Evolutionary conservation across 2,329 filamentous ascomycete genomes (phyloP), one percentile per base, ranked within the genome.

Genomic region (Metarhizium guizhouense): DNA sequence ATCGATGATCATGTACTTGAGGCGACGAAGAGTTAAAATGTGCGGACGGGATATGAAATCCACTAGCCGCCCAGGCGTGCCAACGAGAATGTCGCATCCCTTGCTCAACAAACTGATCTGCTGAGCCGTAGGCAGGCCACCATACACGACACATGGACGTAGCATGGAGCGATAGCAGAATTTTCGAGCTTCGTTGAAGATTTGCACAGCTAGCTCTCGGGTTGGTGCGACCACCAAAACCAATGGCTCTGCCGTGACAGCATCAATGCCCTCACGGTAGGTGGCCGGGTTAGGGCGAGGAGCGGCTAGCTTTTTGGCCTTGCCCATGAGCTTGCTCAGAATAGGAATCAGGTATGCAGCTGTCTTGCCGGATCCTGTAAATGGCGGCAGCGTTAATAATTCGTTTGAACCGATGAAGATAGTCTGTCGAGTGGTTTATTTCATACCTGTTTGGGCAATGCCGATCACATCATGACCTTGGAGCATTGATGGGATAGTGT

Each of bases 91-190:
- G 64, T 99, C 94, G 61, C 93, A 97, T 6, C 94, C 94, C 68
- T 85, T 88, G 57, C 79, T 77, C 1, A 99, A 79, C 66, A 95
- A 86, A 6, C 79, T 74, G 4, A 85, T 76, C 70, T 96, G 90
- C 13, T 86, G 80, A 2, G 71, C 69, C n/a, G 83, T 65, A 0
- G 90, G 88, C 6, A 84, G 84, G 59, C 94, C 94, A 52, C 94
- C 94, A 62, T 97, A 99, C 34, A 87, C 78, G 47, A 95, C 90
- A 62, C 88, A 91, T 29, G 94, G 93, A 45, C 94, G 90, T 56
- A 99, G 79, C 90, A 95, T 96, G 3, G 89, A 91, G 1, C 94
- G 86, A 65, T 99, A 99, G 68, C 91, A 96, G 51, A 97, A 83
- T 63, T 93, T 90, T 59, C 94, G 87, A 30, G 90, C 86, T 68